Conservation (phyloP, 2,329 filamentous ascomycete genomes). For the Lachnellula willkommii region DNA sequence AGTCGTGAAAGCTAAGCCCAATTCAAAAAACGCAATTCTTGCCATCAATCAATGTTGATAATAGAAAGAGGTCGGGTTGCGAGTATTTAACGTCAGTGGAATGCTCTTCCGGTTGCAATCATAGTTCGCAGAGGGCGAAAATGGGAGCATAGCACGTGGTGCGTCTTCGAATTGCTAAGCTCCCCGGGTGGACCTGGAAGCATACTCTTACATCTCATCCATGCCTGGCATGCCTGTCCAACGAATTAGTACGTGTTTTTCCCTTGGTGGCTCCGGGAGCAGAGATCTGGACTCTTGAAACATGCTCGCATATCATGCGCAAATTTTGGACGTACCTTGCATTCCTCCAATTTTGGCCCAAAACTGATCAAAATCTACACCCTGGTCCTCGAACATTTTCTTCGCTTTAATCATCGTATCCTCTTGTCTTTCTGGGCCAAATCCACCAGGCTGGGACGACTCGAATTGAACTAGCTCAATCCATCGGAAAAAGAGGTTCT, state of each 20-base stretch:
- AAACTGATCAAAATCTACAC: constrained; percentile 76
- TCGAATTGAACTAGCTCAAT: constrained; percentile 90
- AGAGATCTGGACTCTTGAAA: neutral
- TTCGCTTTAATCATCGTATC: constrained; percentile 69
- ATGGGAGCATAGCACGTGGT: neutral
- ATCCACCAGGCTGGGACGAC: constrained; percentile 70
- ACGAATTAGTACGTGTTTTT: too few relatives aligned
- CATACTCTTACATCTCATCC: neutral
- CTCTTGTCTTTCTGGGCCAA: constrained; percentile 68
- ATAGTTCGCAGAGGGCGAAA: neutral
- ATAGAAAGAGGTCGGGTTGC: too few relatives aligned
- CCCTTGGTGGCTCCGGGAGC: too few relatives aligned
- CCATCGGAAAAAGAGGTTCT: constrained; percentile 86
- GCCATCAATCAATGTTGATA: too few relatives aligned
- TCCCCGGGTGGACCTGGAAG: neutral
- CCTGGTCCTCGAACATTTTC: constrained; percentile 66
- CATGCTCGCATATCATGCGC: constrained; percentile 29
- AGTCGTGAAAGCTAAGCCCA: too few relatives aligned
- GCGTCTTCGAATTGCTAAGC: neutral
- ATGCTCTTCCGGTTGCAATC: too few relatives aligned
- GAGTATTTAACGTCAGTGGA: too few relatives aligned
- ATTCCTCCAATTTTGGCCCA: constrained; percentile 66
- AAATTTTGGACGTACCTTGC: constrained; percentile 47
- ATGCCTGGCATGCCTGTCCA: neutral
- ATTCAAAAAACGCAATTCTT: too few relatives aligned